Conservation (phyloP, 192 early-diverging fungal genomes). For the Coemansia sp. region DNA sequence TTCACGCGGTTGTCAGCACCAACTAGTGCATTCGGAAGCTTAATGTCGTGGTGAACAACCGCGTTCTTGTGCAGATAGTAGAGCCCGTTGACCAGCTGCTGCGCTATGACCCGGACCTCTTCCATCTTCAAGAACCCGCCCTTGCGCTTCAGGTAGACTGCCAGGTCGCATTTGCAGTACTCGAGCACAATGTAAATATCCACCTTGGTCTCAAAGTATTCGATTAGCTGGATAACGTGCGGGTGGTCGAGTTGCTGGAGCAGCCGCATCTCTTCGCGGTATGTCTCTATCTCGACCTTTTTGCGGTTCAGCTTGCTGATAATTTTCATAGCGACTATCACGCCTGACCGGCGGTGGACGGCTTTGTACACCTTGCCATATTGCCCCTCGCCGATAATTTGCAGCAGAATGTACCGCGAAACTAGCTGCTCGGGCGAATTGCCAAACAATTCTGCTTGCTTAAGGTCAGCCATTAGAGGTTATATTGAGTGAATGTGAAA, state of each 20-base stretch:
- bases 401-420: constrained; percentile 50
- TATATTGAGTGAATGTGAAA: constrained; percentile 1
- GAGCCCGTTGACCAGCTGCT: constrained; percentile 63
- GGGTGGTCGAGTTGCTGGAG: constrained; percentile 50
- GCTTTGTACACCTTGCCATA: constrained; percentile 57
- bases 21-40: constrained; percentile 64
- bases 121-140: constrained; percentile 49
- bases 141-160: constrained; percentile 31
- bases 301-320: constrained; percentile 45
- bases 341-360: constrained; percentile 32
- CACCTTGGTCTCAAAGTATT: constrained; percentile 49
- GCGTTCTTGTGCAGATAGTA: constrained; percentile 63
- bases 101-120: constrained; percentile 41
- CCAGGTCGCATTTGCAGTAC: constrained; percentile 55
- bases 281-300: constrained; percentile 47
- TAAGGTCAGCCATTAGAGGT: constrained; percentile 9
- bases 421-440: constrained; percentile 11
- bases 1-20: constrained; percentile 60
- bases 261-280: constrained; percentile 54
- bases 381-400: constrained; percentile 55
- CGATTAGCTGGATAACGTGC: constrained; percentile 53
- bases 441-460: constrained; percentile 12
- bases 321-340: constrained; percentile 51
- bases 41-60: constrained; percentile 75
- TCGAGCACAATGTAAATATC: constrained; percentile 57